A percentile compares a stretch with the other conserved stretches of the same genome.
Conservation (phyloP, 331 rosid genomes). For the Dryas integrifolia region DNA sequence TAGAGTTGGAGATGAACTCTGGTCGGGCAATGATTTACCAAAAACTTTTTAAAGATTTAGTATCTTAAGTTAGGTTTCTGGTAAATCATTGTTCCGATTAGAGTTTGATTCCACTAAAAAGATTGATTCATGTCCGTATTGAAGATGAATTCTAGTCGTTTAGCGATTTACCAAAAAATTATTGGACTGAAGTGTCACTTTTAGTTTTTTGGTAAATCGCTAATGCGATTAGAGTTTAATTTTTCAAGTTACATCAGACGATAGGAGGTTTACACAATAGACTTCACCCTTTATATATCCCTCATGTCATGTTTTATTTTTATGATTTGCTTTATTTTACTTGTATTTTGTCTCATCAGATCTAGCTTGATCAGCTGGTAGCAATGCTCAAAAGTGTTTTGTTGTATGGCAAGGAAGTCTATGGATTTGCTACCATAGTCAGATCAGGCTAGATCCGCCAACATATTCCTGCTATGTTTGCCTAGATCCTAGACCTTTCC, state of each 20-base stretch:
- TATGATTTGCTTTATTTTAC: no score
- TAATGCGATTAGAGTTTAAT: not conserved
- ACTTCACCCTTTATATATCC: not conserved
- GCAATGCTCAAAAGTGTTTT: no score
- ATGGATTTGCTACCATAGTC: no score
- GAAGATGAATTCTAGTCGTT: not conserved
- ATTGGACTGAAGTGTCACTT: no score
- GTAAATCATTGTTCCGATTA: conserved; percentile 18
- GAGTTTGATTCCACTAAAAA: not conserved
- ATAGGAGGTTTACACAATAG: not conserved
- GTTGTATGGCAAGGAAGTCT: no score
- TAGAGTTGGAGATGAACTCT: not conserved
- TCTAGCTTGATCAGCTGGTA: no score
- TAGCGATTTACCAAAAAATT: not conserved
- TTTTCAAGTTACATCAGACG: not conserved
- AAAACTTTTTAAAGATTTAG: not conserved
- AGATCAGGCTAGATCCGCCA: no score
- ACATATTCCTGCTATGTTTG: no score
- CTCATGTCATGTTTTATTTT: no score
- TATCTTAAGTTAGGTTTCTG: not conserved
- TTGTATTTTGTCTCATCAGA: no score
- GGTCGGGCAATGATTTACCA: not conserved
- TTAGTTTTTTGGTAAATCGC: not conserved
- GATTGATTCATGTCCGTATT: not conserved
- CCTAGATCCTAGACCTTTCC: no score